Evolutionary conservation across 768 basidiomycete genomes (phyloP).

Genomic region (Boletales sp.): DNA sequence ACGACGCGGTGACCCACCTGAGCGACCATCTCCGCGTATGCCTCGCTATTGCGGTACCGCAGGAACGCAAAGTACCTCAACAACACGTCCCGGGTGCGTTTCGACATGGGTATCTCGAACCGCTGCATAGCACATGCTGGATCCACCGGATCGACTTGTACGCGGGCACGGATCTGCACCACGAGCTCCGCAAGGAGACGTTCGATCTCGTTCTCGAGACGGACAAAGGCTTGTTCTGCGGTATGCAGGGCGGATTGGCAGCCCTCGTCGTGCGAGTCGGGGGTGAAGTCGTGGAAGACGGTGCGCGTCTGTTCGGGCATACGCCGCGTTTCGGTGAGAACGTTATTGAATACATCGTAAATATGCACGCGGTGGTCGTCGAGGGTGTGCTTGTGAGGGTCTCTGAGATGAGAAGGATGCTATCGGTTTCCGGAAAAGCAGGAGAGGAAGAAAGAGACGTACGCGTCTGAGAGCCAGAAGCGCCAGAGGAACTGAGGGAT

Average conservation of each 20-base stretch:
- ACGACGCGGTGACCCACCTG: conserved; percentile 23
- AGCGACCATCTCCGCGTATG: conserved; percentile 39
- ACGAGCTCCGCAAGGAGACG: conserved; percentile 34
- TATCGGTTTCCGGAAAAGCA: background rate
- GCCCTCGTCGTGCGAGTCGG: conserved; percentile 31
- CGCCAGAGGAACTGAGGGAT: conserved; percentile 47
- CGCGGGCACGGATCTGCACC: conserved; percentile 24
- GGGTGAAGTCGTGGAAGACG: conserved; percentile 44
- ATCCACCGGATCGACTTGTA: background rate
- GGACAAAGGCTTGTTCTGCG: conserved; percentile 42
- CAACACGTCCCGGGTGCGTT: conserved; percentile 34
- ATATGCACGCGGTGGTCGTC: conserved; percentile 44
- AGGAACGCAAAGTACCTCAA: conserved; percentile 53
- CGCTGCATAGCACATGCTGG: conserved; percentile 2
- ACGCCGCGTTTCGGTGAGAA: conserved; percentile 43
- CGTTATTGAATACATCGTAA: conserved; percentile 52
- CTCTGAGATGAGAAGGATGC: conserved; percentile 9
- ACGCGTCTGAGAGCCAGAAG: conserved; percentile 47
- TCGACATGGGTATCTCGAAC: conserved; percentile 20
- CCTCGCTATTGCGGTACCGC: conserved; percentile 53
- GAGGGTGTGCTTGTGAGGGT: conserved; percentile 26
- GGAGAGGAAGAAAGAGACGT: conserved; percentile 14
- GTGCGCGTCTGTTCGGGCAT: conserved; percentile 31
- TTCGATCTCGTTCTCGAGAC: conserved; percentile 43
- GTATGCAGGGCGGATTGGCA: conserved; percentile 36